These are phyloP conservation scores for Margaritispora aquatica DNA, from an alignment of 495 filamentous ascomycete species.

Conservation along the genomic window DNA sequence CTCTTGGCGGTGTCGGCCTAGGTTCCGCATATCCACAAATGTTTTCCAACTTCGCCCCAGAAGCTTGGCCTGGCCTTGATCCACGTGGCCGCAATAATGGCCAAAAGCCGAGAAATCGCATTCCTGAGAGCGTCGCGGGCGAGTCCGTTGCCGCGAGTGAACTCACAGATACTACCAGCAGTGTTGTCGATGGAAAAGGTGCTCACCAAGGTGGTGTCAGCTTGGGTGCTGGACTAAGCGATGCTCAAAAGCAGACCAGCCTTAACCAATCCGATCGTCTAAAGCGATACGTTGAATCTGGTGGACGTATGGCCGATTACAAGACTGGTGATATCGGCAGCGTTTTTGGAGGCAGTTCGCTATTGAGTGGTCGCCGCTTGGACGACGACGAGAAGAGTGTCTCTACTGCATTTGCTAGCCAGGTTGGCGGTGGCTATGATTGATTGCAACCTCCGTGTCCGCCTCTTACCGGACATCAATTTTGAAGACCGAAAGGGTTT, in stretches of 20 bases:
- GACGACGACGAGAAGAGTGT: conserved; percentile 95
- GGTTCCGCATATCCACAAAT: conserved; percentile 84
- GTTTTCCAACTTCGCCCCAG: conserved; percentile 85
- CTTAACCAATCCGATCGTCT: conserved; percentile 80
- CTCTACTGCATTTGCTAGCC: conserved; percentile 92
- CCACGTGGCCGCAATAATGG: conserved; percentile 57
- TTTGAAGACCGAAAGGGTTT: conserved; percentile 16
- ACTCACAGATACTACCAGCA: conserved; percentile 67
- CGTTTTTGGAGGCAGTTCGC: conserved; percentile 63
- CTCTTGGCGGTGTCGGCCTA: conserved; percentile 74
- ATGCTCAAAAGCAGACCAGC: conserved; percentile 67
- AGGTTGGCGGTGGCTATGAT: conserved; percentile 86
- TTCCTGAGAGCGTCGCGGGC: conserved; percentile 74
- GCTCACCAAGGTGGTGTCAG: conserved; percentile 82
- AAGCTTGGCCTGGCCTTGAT: conserved; percentile 80
- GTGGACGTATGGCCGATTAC: conserved; percentile 51
- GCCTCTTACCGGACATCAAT: conserved; percentile 2
- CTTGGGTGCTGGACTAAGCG: conserved; percentile 70
- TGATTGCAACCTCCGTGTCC: conserved; percentile 44
- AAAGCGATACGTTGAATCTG: conserved; percentile 83
- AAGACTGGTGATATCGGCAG: conserved; percentile 55
- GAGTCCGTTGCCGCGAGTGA: conserved; percentile 88
- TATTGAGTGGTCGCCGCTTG: conserved; percentile 42
- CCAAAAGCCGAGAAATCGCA: conserved; percentile 51
- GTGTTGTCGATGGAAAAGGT: conserved; percentile 58